A percentile compares a stretch with the other conserved stretches of the same genome.
phyloP scores from a whole-genome alignment of 169 alveolate genomes.

The Sarcocystis neurona region DNA sequence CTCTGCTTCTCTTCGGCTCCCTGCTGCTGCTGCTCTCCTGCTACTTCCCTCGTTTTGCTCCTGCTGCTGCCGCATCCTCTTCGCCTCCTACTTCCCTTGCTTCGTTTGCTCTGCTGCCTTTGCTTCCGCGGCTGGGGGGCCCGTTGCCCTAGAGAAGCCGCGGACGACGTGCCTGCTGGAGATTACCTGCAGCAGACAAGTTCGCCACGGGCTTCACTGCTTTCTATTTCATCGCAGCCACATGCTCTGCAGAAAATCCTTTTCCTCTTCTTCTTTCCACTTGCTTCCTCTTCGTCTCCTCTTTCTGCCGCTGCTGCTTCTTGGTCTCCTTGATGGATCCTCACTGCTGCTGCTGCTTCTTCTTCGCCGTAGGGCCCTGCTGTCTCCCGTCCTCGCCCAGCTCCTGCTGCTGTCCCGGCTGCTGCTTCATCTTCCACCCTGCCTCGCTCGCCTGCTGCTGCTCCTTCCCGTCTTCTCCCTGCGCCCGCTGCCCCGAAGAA shows the following conservation, averaged over 20 bases:
- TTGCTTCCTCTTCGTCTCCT: not conserved
- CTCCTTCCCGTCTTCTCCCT: not conserved
- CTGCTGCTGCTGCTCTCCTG: constrained; percentile 22
- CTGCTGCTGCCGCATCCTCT: constrained; percentile 14
- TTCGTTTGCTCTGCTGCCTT: not conserved
- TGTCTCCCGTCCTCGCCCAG: not conserved
- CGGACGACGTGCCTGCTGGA: not conserved
- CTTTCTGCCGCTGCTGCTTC: not conserved
- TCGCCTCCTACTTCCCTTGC: not conserved
- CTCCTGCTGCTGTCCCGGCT: not conserved
- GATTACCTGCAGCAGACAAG: constrained; percentile 58
- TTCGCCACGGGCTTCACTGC: constrained; percentile 64
- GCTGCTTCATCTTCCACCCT: not conserved
- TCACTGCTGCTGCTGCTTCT: not conserved
- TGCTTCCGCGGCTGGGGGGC: not conserved
- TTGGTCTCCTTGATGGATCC: not conserved
- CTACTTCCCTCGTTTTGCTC: not conserved
- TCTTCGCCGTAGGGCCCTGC: not conserved
- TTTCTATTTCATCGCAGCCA: constrained; percentile 64
- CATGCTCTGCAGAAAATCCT: constrained; percentile 50
- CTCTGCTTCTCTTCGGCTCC: not conserved
- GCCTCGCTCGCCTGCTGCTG: not conserved
- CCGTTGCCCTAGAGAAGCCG: not conserved
- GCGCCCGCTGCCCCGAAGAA: not conserved
- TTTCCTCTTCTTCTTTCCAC: not conserved